phyloP scores from a whole-genome alignment of 2,329 filamentous ascomycete species.

The Colletotrichum incanum region DNA sequence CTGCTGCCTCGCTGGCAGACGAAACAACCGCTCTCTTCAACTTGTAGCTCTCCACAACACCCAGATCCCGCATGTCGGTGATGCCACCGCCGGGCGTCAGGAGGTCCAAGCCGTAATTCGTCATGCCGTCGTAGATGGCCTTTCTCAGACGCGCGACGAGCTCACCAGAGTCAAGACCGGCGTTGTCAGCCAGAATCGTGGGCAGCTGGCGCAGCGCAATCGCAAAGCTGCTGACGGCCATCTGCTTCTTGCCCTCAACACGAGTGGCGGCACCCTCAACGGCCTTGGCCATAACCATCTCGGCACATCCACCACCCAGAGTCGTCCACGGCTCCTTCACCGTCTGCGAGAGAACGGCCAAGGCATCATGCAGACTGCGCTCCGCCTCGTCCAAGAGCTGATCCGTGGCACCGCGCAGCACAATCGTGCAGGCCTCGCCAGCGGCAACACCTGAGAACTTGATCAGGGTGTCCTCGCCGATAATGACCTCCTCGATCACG shows the following conservation, averaged over 20 bases:
- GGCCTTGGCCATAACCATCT: constrained; percentile 99
- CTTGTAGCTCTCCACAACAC: constrained; percentile 98
- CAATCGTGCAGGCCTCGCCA: constrained; percentile 95
- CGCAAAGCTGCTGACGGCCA: constrained; percentile 93
- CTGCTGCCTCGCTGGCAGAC: constrained; percentile 94
- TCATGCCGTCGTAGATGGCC: constrained; percentile 95
- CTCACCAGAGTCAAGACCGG: constrained; percentile 94
- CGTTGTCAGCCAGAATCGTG: constrained; percentile 97
- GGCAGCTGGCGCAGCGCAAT: constrained; percentile 92
- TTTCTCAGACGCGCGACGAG: constrained; percentile 92
- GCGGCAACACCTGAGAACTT: constrained; percentile 97
- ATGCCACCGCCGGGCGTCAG: constrained; percentile 92
- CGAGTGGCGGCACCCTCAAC: constrained; percentile 95
- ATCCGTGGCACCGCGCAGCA: constrained; percentile 95
- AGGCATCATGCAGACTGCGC: constrained; percentile 93
- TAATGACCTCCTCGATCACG: constrained; percentile 96
- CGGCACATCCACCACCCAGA: constrained; percentile 93
- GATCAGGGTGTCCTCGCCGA: constrained; percentile 97
- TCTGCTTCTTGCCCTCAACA: constrained; percentile 95
- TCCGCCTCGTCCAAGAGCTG: constrained; percentile 98
- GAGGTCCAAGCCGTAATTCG: constrained; percentile 91
- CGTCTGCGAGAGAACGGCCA: constrained; percentile 96
- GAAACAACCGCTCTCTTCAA: constrained; percentile 98
- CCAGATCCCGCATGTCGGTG: constrained; percentile 94
- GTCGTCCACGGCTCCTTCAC: constrained; percentile 95